A percentile compares a stretch with the other conserved stretches of the same genome.
Evolutionary conservation across 2,329 filamentous ascomycete genomes (phyloP).

Genomic region (Teratosphaeria viscida): DNA sequence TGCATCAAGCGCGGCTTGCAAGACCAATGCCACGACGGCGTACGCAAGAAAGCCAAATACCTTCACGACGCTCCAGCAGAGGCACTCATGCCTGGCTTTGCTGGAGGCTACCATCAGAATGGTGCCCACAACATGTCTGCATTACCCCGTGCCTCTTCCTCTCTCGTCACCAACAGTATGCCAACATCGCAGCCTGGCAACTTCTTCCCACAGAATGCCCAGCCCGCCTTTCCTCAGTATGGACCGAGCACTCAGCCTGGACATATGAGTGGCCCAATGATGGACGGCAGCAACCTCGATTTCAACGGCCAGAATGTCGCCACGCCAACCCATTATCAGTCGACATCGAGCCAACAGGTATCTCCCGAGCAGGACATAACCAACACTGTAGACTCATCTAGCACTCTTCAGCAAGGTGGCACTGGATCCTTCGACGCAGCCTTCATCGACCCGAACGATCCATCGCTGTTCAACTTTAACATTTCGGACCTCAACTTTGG

Average conservation of each 20-base stretch:
- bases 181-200: constrained; percentile 24
- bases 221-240: constrained; percentile 31
- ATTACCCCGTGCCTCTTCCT: constrained; percentile 7
- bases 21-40: constrained; percentile 87
- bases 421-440: constrained; percentile 41
- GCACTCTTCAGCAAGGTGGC: constrained; percentile 28
- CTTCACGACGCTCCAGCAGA: constrained; percentile 90
- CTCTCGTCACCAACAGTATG: constrained; percentile 7
- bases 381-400: constrained; percentile 38
- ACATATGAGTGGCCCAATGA: constrained; percentile 32
- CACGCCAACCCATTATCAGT: constrained; percentile 63
- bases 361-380: constrained; percentile 34
- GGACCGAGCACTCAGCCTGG: constrained; percentile 17
- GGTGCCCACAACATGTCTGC: constrained; percentile 12
- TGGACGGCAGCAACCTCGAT: constrained; percentile 30
- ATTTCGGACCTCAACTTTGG: constrained; percentile 89
- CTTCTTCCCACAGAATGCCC: constrained; percentile 32
- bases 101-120: constrained; percentile 48
- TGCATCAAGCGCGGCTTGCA: constrained; percentile 90
- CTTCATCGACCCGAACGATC: constrained; percentile 84
- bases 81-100: constrained; percentile 75
- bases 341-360: constrained; percentile 42
- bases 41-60: constrained; percentile 98
- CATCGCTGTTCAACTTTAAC: constrained; percentile 90
- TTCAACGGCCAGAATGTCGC: constrained; percentile 49